A percentile compares a stretch with the other conserved stretches of the same genome.
phyloP scores from a whole-genome alignment of 768 basidiomycete genomes.

The Podaxis pistillaris region DNA sequence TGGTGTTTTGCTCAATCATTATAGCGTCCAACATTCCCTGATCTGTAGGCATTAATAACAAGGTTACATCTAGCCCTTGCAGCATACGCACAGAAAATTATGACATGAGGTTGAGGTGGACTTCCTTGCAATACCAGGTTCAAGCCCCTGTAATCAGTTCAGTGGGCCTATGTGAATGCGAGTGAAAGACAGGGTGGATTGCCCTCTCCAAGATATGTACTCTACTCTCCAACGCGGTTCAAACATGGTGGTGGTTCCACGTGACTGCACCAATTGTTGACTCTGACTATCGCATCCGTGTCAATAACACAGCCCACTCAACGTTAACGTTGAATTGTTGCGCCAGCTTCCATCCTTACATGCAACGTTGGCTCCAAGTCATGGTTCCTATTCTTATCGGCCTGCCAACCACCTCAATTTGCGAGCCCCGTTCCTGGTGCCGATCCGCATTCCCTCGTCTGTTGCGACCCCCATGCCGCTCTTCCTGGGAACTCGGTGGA shows the following conservation, averaged over 20 bases:
- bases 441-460: too few relatives aligned
- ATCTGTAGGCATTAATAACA: conserved; percentile 5
- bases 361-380: too few relatives aligned
- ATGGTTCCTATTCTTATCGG: too few relatives aligned
- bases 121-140: background rate
- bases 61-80: background rate
- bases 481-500: too few relatives aligned
- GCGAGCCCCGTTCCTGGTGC: too few relatives aligned
- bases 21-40: conserved; percentile 18
- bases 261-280: background rate
- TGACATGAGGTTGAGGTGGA: background rate
- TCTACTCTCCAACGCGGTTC: background rate
- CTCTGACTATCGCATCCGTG: too few relatives aligned
- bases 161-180: background rate
- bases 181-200: background rate
- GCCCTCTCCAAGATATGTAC: background rate
- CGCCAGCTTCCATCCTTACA: too few relatives aligned
- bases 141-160: background rate
- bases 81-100: background rate
- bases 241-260: conserved; percentile 5
- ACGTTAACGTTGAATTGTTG: too few relatives aligned
- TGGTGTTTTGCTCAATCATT: conserved; percentile 9
- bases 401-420: too few relatives aligned
- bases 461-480: too few relatives aligned
- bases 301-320: too few relatives aligned